A percentile compares a stretch with the other conserved stretches of the same genome.
Conservation (phyloP, 1,139 yeast species). For the Diutina ranongensis region DNA sequence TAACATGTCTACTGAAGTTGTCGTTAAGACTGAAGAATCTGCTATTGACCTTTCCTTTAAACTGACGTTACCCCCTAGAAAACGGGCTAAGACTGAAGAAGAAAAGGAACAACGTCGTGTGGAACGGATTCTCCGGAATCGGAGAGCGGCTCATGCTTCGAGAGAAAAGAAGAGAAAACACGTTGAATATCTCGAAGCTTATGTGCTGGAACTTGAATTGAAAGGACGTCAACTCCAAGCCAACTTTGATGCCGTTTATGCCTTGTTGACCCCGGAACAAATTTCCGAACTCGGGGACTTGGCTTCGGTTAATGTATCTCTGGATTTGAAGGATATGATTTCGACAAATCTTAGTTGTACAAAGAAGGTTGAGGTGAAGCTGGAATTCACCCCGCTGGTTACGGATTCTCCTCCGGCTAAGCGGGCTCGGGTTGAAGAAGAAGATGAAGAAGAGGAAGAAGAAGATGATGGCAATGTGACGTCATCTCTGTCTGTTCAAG, state of each 20-base stretch:
- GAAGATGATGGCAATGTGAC: not conserved
- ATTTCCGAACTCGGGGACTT: conserved; percentile 8
- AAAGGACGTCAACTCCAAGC: conserved; percentile 18
- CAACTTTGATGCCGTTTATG: conserved; percentile 13
- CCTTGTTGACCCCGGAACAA: conserved; percentile 9
- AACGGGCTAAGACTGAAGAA: conserved; percentile 91
- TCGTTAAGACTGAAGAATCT: conserved; percentile 1
- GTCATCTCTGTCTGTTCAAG: not conserved
- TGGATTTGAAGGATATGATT: conserved; percentile 23
- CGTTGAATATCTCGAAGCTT: conserved; percentile 71
- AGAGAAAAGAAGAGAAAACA: conserved; percentile 93
- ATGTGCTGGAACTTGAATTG: conserved; percentile 39
- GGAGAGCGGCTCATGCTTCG: conserved; percentile 96
- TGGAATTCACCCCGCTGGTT: not conserved
- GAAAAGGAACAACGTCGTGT: conserved; percentile 94
- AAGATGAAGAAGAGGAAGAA: not conserved
- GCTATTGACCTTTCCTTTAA: conserved; percentile 18
- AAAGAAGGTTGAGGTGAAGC: not conserved
- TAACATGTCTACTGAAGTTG: conserved; percentile 3
- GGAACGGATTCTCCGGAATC: conserved; percentile 83
- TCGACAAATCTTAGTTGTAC: conserved; percentile 18
- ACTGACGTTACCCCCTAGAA: conserved; percentile 75
- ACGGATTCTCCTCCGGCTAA: not conserved
- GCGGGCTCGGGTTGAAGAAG: conserved; percentile 1
- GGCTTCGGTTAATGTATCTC: conserved; percentile 13